Evolutionary conservation across 352 stramenopile genomes (phyloP).

Genomic region (Thalassiosira sp.): DNA sequence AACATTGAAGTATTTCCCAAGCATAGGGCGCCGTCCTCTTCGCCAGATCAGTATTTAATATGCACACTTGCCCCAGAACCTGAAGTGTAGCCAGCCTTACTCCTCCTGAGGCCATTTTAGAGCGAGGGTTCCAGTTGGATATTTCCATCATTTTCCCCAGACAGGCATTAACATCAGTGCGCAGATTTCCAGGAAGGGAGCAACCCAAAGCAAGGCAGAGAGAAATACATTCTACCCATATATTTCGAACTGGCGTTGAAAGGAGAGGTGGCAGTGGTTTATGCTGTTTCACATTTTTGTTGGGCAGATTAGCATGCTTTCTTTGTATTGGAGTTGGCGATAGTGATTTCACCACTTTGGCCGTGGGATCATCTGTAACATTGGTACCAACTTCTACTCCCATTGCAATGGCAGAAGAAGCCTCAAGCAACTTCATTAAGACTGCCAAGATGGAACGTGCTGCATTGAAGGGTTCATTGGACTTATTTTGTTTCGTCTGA

Average conservation of each 20-base stretch:
- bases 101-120: conserved; percentile 68
- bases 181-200: conserved; percentile 63
- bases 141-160: conserved; percentile 78
- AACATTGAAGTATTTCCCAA: conserved; percentile 73
- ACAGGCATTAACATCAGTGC: conserved; percentile 72
- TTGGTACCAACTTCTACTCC: conserved; percentile 10
- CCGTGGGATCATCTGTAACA: conserved; percentile 10
- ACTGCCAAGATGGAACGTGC: conserved; percentile 80
- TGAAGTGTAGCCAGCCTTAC: conserved; percentile 71
- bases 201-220: conserved; percentile 73
- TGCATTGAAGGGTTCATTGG: conserved; percentile 59
- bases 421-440: conserved; percentile 81
- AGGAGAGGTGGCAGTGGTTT: conserved; percentile 65
- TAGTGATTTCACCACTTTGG: conserved; percentile 25
- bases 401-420: conserved; percentile 59
- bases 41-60: conserved; percentile 51
- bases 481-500: conserved; percentile 14
- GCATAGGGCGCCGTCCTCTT: conserved; percentile 65
- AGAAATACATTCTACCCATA: conserved; percentile 81
- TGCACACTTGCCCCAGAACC: conserved; percentile 65
- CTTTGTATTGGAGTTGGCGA: conserved; percentile 34
- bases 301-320: conserved; percentile 32
- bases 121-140: conserved; percentile 70
- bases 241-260: conserved; percentile 66
- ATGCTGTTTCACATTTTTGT: conserved; percentile 48